These are phyloP conservation scores for Kwoniella sp. DNA, from an alignment of 768 basidiomycete genomes.

Conservation along the genomic window DNA sequence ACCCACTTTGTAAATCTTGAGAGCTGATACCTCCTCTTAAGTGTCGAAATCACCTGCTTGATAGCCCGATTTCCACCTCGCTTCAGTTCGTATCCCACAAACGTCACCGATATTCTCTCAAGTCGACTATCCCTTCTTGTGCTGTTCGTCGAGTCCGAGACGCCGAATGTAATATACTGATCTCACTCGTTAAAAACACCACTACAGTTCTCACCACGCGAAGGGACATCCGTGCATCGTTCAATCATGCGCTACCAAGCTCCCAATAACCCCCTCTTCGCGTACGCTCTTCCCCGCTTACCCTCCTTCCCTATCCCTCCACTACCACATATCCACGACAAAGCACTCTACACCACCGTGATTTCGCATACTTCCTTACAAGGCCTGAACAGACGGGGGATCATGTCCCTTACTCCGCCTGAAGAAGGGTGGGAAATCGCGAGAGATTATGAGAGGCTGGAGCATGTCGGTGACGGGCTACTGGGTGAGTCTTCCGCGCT, in stretches of 20 bases:
- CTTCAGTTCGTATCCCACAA: too few species aligned
- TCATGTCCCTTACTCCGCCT: constrained; percentile 7
- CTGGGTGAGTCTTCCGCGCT: constrained; percentile 31
- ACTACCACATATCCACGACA: constrained; percentile 32
- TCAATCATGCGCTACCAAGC: constrained; percentile 9
- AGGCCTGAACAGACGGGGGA: constrained; percentile 4
- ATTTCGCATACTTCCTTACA: constrained; percentile 29
- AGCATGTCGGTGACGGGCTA: constrained; percentile 45
- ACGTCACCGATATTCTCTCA: too few species aligned
- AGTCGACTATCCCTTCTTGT: too few species aligned
- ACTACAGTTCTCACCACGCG: too few species aligned
- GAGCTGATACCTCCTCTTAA: not conserved
- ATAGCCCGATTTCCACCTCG: too few species aligned
- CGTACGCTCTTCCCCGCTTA: constrained; percentile 5
- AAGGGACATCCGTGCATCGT: too few species aligned
- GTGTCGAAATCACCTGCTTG: too few species aligned
- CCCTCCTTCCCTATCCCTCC: constrained; percentile 26
- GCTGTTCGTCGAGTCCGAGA: too few species aligned
- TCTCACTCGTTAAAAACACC: too few species aligned
- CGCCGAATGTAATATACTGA: too few species aligned
- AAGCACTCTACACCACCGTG: constrained; percentile 15
- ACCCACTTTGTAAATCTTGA: not conserved
- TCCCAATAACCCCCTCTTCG: constrained; percentile 10
- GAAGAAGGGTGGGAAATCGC: constrained; percentile 13
- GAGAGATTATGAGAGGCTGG: constrained; percentile 47